Conservation (phyloP, 1,284 basidiomycete genomes). For the Fereydounia khargensis region DNA sequence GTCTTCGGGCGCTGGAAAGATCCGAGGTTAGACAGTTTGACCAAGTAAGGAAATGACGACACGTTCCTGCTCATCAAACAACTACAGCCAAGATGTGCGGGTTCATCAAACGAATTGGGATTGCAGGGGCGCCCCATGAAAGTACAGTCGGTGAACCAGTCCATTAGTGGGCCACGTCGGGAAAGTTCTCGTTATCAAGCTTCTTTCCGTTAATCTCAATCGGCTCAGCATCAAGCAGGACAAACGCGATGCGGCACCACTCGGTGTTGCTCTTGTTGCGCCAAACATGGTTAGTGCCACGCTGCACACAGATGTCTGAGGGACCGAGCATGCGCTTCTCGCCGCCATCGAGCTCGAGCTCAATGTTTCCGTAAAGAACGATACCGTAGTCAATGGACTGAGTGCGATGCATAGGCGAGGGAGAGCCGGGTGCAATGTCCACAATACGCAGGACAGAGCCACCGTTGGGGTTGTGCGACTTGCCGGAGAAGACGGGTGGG, state of each 20-base stretch:
- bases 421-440: constrained; percentile 7
- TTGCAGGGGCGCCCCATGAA: no score
- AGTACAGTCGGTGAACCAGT: no score
- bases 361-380: constrained; percentile 19
- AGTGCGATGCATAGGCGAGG: constrained; percentile 15
- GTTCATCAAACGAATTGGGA: no score
- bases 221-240: constrained; percentile 9
- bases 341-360: constrained; percentile 16
- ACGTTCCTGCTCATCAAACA: no score
- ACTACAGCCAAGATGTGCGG: no score
- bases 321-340: constrained; percentile 5
- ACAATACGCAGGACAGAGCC: constrained; percentile 19
- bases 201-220: constrained; percentile 4
- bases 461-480: constrained; percentile 9
- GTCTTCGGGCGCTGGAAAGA: no score
- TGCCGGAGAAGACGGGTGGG: constrained; percentile 11
- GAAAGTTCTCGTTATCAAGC: constrained; percentile 4
- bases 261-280: constrained; percentile 11
- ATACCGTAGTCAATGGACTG: constrained; percentile 29
- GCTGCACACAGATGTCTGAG: constrained; percentile 14
- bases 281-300: constrained; percentile 23
- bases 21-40: no score
- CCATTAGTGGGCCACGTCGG: no score
- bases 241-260: constrained; percentile 14
- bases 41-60: no score